These are phyloP conservation scores for Boehmeria nivea DNA, from an alignment of 306 rosid species.

Conservation along the genomic window DNA sequence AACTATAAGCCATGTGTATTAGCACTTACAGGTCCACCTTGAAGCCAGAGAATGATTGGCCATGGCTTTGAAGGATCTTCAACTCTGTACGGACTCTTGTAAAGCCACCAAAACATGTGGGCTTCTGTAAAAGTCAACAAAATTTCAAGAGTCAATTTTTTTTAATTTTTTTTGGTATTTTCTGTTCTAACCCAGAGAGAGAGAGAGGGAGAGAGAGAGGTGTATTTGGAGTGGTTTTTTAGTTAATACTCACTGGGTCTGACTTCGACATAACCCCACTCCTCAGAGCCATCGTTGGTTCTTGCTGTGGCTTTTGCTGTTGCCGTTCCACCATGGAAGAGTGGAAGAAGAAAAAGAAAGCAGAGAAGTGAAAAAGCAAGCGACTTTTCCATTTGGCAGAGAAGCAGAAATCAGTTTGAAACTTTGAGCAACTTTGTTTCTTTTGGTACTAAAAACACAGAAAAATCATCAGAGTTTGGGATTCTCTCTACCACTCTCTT, in stretches of 20 bases:
- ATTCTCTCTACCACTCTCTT: no score
- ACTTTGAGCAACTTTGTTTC: not conserved
- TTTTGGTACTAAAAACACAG: not conserved
- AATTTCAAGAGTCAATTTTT: not conserved
- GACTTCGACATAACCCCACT: slow-evolving; percentile 92
- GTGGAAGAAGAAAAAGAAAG: slow-evolving; percentile 8
- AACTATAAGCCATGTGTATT: not conserved
- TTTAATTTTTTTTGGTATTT: no score
- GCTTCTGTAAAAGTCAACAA: slow-evolving; percentile 50
- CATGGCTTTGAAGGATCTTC: slow-evolving; percentile 74
- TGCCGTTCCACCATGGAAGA: slow-evolving; percentile 28
- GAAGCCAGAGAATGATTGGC: slow-evolving; percentile 95
- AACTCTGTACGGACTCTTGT: slow-evolving; percentile 77
- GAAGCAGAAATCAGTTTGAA: not conserved
- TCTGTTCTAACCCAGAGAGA: not conserved
- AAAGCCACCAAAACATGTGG: slow-evolving; percentile 97
- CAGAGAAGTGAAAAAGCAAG: slow-evolving; percentile 31
- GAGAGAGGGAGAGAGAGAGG: no score
- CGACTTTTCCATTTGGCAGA: slow-evolving; percentile 44
- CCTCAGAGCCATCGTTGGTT: slow-evolving; percentile 56
- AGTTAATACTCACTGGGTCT: slow-evolving; percentile 66
- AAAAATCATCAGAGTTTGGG: no score
- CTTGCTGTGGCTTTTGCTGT: slow-evolving; percentile 14
- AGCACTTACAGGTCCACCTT: slow-evolving; percentile 89
- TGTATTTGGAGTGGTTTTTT: not conserved